phyloP scores from a whole-genome alignment of 148 eudicot genomes.

The Rhododendron ferrugineum region DNA sequence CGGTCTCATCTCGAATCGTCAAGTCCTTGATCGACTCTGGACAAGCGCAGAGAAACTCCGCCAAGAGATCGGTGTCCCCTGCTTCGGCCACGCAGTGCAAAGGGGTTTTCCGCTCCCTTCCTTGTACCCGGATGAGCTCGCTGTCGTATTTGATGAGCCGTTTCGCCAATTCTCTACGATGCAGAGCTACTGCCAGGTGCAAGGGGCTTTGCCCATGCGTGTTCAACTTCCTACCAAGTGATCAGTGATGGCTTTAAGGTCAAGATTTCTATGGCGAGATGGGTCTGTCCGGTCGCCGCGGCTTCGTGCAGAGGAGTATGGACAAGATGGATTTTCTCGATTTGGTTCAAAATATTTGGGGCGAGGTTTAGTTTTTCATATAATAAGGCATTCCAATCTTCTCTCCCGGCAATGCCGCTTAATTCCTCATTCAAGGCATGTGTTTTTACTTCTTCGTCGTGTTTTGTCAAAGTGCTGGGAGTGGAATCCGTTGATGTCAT shows the following conservation, averaged over 20 bases:
- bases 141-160: not conserved
- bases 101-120: not conserved
- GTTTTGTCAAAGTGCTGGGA: not conserved
- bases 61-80: not conserved
- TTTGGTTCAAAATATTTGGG: not conserved
- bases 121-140: slow-evolving; percentile 2
- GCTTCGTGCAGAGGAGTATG: slow-evolving; percentile 1
- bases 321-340: not conserved
- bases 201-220: not conserved
- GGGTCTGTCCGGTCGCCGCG: not conserved
- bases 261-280: not conserved
- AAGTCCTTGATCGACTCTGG: not conserved
- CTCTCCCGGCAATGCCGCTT: not conserved
- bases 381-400: not conserved
- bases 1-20: not conserved
- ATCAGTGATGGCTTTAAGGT: slow-evolving; percentile 3
- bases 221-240: slow-evolving; percentile 1
- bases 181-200: not conserved
- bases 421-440: not conserved
- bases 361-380: not conserved
- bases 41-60: not conserved
- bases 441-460: not conserved
- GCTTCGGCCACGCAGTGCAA: not conserved
- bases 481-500: not conserved
- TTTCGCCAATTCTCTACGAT: not conserved